A percentile compares a stretch with the other conserved stretches of the same genome.
Evolutionary conservation across 768 basidiomycete genomes (phyloP).

Genomic region (Panellus pusillus): DNA sequence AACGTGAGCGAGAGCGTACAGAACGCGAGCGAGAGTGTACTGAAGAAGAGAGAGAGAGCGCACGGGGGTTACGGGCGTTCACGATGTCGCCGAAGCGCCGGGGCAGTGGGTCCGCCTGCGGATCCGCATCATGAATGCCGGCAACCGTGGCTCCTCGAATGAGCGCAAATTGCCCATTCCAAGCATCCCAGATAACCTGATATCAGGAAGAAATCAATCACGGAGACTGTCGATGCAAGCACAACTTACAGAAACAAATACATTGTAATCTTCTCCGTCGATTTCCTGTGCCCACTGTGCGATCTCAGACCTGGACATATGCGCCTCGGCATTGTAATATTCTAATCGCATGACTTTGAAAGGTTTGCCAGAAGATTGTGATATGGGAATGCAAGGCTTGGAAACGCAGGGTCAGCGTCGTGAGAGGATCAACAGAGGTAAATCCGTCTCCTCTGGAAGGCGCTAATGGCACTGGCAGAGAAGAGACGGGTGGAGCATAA

Average conservation of each 20-base stretch:
- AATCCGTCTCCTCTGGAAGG: background rate
- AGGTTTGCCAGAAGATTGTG: background rate
- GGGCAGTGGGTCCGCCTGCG: background rate
- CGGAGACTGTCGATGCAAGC: background rate
- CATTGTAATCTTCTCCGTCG: background rate
- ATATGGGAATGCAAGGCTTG: background rate
- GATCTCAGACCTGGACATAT: background rate
- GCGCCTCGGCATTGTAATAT: background rate
- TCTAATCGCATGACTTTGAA: background rate
- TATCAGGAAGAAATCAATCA: too few relatives aligned
- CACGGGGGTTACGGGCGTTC: too few relatives aligned
- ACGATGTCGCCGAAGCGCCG: background rate
- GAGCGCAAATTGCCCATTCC: background rate
- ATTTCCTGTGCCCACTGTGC: background rate
- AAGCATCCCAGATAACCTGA: conserved; percentile 4
- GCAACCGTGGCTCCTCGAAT: background rate
- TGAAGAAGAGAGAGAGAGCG: too few relatives aligned
- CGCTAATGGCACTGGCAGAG: background rate
- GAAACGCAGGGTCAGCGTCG: background rate
- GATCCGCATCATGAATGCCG: background rate
- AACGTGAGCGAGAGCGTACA: background rate
- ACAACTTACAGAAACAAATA: background rate
- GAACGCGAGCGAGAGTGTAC: too few relatives aligned
- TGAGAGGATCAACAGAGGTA: background rate
- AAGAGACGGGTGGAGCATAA: background rate